Base-by-base conservation (phyloP, 1,139 yeast species). In the Starmera stellimalicola region DNA sequence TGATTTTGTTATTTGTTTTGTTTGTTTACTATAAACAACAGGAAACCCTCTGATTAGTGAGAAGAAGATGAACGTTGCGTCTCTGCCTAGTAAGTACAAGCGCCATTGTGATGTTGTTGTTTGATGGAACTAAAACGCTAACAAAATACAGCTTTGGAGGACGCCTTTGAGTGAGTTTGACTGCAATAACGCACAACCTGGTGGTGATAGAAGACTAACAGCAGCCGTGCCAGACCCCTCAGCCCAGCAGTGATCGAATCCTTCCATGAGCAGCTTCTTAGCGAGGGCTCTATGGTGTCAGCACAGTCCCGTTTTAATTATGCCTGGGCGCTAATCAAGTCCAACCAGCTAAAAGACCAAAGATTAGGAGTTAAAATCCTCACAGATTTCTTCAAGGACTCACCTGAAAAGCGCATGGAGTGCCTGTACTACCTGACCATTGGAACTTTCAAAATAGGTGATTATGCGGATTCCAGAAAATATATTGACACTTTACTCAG, bases 251-350 rank as follows among this genome's bases (percentile, higher is more conserved):
- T 91, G 52, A 65, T 93, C 31, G 77, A 73, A 14, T 70, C 87
- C 4, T 68, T 91, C 27, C 76, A 73, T 40, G 72, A 78, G 48
- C 96, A 88, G 48, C 84, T 85, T 30, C 73, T 77, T 24, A 65
- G 80, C 2, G 98, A 93, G 54, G 78, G 82, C 27, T 94, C 93
- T 8, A 64, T 70, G 33, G 88, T 85, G 1, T 68, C 87, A 0
- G 68, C 84, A 0, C 96, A 85, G 55, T 80, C 95, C 4, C 72
- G 77, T 38, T 93, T 93, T 67, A 93, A 91, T 57, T 84, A 83
- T 50, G 94, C 96, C 1, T 93, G 99, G 98, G 98, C 94, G 2
- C 63, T 91, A 35, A 73, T 93, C 41, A 87, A 87, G 53, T 76
- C 94, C 5, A 51, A 58, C 33, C 62, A 65, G 30, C 65, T 65